Percentiles rank a stretch among this genome's conserved stretches.
phyloP scores from a whole-genome alignment of 2,329 filamentous ascomycete species.

The Epichloe coenophiala region DNA sequence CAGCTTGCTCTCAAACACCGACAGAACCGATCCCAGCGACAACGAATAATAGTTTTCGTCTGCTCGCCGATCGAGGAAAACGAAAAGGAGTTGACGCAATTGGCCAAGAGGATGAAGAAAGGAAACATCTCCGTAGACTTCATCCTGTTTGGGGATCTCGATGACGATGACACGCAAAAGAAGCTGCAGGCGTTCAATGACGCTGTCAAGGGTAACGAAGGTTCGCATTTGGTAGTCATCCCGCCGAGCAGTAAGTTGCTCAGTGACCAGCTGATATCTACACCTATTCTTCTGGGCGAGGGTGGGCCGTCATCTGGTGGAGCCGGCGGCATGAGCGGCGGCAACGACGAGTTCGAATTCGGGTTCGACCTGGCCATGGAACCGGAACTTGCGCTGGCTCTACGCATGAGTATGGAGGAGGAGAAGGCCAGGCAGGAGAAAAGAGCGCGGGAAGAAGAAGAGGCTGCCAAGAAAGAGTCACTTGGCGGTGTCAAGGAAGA shows the following conservation, averaged over 20 bases:
- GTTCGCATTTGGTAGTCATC: slow-evolving; percentile 81
- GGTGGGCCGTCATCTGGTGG: slow-evolving; percentile 35
- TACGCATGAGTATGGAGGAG: slow-evolving; percentile 97
- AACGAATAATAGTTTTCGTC: slow-evolving; percentile 93
- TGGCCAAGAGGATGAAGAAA: slow-evolving; percentile 99
- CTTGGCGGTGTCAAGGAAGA: slow-evolving; percentile 76
- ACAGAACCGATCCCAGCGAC: slow-evolving; percentile 92
- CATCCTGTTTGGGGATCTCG: slow-evolving; percentile 84
- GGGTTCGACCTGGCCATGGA: slow-evolving; percentile 85
- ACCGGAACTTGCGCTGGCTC: slow-evolving; percentile 82
- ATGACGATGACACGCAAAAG: slow-evolving; percentile 76
- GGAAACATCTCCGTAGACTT: slow-evolving; percentile 89
- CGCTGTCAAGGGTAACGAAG: slow-evolving; percentile 79
- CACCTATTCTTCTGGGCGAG: slow-evolving; percentile 80
- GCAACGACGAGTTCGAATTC: slow-evolving; percentile 55
- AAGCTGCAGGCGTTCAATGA: slow-evolving; percentile 93
- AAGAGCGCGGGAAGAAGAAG: slow-evolving; percentile 62
- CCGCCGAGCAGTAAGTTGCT: slow-evolving; percentile 84
- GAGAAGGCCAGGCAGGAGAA: slow-evolving; percentile 90
- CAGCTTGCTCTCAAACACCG: slow-evolving; percentile 94
- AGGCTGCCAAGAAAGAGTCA: slow-evolving; percentile 57
- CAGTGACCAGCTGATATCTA: slow-evolving; percentile 80
- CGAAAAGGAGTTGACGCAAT: slow-evolving; percentile 73
- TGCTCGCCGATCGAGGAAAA: slow-evolving; percentile 87
- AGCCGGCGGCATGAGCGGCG: slow-evolving; percentile 43